These are phyloP conservation scores for Lentinula detonsa DNA, from an alignment of 768 basidiomycete species.

Conservation along the genomic window DNA sequence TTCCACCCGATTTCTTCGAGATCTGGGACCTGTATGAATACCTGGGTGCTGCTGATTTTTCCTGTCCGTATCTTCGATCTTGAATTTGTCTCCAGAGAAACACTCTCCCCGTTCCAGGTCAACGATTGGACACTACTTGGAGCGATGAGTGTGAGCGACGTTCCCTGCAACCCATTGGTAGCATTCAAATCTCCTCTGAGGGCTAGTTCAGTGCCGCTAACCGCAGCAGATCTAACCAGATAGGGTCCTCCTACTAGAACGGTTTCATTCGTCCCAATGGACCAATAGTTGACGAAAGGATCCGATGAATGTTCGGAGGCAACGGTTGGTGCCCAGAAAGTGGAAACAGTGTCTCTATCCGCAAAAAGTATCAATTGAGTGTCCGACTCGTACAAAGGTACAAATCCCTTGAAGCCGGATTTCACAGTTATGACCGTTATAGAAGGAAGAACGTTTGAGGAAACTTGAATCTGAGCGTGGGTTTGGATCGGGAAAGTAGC, in stretches of 20 bases:
- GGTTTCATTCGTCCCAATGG: conserved; percentile 65
- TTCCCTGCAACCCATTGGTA: conserved; percentile 19
- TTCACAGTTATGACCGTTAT: conserved; percentile 47
- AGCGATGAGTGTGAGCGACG: conserved; percentile 57
- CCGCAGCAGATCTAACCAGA: conserved; percentile 50
- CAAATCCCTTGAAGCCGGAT: conserved; percentile 48
- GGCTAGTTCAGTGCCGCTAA: conserved; percentile 44
- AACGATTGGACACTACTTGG: conserved; percentile 46
- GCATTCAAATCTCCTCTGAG: conserved; percentile 66
- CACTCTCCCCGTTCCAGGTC: conserved; percentile 69
- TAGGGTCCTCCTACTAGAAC: conserved; percentile 63
- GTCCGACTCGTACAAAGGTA: conserved; percentile 61
- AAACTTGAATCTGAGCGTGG: conserved; percentile 22
- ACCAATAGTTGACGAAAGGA: conserved; percentile 59
- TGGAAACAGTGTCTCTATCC: conserved; percentile 58
- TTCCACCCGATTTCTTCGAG: conserved; percentile 46
- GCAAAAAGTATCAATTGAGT: conserved; percentile 64
- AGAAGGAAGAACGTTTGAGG: conserved; percentile 12
- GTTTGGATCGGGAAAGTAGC: conserved; percentile 26
- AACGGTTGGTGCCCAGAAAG: conserved; percentile 74
- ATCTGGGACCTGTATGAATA: background rate
- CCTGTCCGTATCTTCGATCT: conserved; percentile 6
- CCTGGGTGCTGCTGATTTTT: background rate
- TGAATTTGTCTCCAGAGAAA: conserved; percentile 17
- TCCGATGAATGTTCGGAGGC: conserved; percentile 26